Base-by-base conservation (phyloP, 2,329 filamentous ascomycete species). In the Pyrenophora seminiperda region DNA sequence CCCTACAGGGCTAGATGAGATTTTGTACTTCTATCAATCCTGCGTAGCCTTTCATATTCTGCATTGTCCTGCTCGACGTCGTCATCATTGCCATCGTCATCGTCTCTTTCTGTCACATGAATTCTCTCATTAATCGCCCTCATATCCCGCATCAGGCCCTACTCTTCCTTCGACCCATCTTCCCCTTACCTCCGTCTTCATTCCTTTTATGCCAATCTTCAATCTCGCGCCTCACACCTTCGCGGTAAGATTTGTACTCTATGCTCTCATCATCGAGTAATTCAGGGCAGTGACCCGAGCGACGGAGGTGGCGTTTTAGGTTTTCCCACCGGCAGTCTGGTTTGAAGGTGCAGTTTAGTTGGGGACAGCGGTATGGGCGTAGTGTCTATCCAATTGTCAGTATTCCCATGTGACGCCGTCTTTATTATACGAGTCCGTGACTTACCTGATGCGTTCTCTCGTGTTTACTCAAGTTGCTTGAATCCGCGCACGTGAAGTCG, bases 241-340 rank as follows among this genome's bases (percentile, higher is more conserved):
- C 70, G 11, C 68, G 50, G 32, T 73, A 74, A 19, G 51, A n/a
- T 44, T 64, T 71, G 45, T 70, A 65, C 45, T 63, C 68, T 15
- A 68, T 62, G 32, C 66, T 70, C 6, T 62, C 54, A 39, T 73
- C 71, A 18, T 67, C 54, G 0, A 73, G 56, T 5, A 74, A 56
- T 44, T 72, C 58, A 0, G 70, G 60, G 34, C 71, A 74, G 29
- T 74, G 72, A 0, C 66, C 63, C 2, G 65, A 68, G 39, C 69
- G 66, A 30, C 70, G 64, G 13, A 74, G 63, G 48, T 74, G 72
- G 6, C 71, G 67, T 48, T 73, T 73, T 3, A 73, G 63, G 34
- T 73, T 72, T 40, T 73, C 71, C 71, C 71, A 74, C 20, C 71
- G 67, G 34, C 70, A 72, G 48, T 73, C 71, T 18, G 69, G 68